Conservation (phyloP, 78 protist genomes). For the Bodo saltans region DNA sequence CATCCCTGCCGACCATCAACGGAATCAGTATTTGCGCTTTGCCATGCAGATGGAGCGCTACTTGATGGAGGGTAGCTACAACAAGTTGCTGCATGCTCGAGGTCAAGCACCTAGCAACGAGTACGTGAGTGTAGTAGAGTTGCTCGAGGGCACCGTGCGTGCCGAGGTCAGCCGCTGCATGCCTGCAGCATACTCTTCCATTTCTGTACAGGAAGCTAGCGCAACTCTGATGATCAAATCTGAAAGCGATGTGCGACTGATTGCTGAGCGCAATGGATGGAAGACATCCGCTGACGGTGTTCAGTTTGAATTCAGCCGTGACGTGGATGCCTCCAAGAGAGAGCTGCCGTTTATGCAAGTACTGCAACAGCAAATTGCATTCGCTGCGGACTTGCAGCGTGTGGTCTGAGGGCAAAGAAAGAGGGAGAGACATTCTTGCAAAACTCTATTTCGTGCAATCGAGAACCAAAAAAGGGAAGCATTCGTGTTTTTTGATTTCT, state of each 20-base stretch:
- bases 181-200: slow-evolving; percentile 20
- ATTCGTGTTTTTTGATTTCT: not conserved
- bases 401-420: not conserved
- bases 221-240: slow-evolving; percentile 6
- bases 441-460: too few species aligned
- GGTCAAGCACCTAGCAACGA: slow-evolving; percentile 25
- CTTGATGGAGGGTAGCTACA: slow-evolving; percentile 65
- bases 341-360: not conserved
- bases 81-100: slow-evolving; percentile 12
- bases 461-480: too few species aligned
- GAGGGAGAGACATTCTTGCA: too few species aligned
- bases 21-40: not conserved
- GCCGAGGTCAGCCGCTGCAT: slow-evolving; percentile 24
- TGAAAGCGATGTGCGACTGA: not conserved
- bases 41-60: slow-evolving; percentile 54
- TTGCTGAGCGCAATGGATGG: not conserved
- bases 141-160: slow-evolving; percentile 39
- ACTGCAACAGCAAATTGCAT: not conserved
- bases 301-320: not conserved
- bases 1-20: not conserved
- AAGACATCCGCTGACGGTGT: not conserved
- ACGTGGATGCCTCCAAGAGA: not conserved
- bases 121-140: slow-evolving; percentile 20
- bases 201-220: slow-evolving; percentile 20
- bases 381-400: not conserved